Percentiles rank a stretch among this genome's conserved stretches.
phyloP scores from a whole-genome alignment of 2,329 filamentous ascomycete genomes.

The Fusarium nurragi region DNA sequence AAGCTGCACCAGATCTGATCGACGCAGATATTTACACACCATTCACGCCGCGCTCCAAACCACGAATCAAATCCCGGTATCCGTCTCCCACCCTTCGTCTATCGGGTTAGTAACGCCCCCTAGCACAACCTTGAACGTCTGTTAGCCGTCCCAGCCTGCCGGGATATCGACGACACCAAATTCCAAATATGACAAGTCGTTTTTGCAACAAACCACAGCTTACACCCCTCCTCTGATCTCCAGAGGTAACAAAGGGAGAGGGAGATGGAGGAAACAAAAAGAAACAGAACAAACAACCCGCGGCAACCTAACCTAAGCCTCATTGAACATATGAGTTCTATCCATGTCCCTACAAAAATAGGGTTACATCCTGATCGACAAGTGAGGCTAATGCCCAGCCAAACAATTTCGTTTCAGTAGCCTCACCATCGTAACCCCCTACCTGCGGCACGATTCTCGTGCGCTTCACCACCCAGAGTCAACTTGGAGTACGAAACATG shows the following conservation, averaged over 20 bases:
- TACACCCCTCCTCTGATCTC: conserved; percentile 16
- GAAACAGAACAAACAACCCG: conserved; percentile 8
- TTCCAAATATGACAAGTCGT: conserved; percentile 36
- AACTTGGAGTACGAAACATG: neutral
- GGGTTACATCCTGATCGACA: conserved; percentile 34
- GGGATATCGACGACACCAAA: conserved; percentile 29
- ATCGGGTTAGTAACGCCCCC: conserved; percentile 31
- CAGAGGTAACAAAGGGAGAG: conserved; percentile 17
- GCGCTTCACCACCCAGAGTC: neutral
- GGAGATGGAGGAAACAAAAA: conserved; percentile 10
- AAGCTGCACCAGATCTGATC: conserved; percentile 29
- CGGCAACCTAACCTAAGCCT: neutral
- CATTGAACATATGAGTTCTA: conserved; percentile 12
- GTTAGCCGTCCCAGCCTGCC: conserved; percentile 33
- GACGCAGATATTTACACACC: conserved; percentile 33
- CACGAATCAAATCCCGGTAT: conserved; percentile 29
- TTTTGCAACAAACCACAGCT: conserved; percentile 17
- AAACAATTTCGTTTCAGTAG: conserved; percentile 6
- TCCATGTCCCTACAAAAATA: conserved; percentile 28
- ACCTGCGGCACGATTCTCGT: neutral
- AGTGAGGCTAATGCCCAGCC: conserved; percentile 15
- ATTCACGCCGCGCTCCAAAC: conserved; percentile 7
- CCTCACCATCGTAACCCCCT: conserved; percentile 3
- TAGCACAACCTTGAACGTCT: conserved; percentile 31
- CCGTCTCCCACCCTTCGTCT: conserved; percentile 33